Evolutionary conservation across 805 yeast genomes (phyloP).

Genomic region (Saccharomycodes ludwigii): DNA sequence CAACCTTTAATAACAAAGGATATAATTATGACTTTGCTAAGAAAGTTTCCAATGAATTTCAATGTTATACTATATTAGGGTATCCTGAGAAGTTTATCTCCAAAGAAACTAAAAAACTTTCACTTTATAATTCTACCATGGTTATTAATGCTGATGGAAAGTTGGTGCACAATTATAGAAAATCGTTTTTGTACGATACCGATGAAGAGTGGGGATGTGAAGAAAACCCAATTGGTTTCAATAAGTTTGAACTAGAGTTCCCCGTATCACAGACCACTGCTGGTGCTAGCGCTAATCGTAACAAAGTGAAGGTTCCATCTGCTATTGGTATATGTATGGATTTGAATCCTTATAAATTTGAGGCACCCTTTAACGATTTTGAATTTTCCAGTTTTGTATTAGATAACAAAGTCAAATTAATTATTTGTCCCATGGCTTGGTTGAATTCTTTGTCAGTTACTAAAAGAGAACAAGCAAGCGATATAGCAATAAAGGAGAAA

Average conservation of each 20-base stretch:
- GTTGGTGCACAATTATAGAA: constrained; percentile 55
- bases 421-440: constrained; percentile 86
- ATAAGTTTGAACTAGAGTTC: constrained; percentile 32
- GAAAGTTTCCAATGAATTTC: constrained; percentile 33
- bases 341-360: constrained; percentile 72
- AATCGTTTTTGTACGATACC: constrained; percentile 62
- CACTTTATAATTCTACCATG: constrained; percentile 61
- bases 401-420: constrained; percentile 35
- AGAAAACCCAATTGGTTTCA: constrained; percentile 55
- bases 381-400: constrained; percentile 55
- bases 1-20: constrained; percentile 29
- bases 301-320: constrained; percentile 12
- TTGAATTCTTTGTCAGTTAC: constrained; percentile 37
- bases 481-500: too few species aligned
- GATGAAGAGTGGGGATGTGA: constrained; percentile 73
- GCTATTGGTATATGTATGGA: constrained; percentile 92
- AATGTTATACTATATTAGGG: constrained; percentile 66
- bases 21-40: constrained; percentile 45
- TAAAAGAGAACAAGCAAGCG: constrained; percentile 4
- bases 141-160: constrained; percentile 49
- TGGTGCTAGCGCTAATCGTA: constrained; percentile 4
- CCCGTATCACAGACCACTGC: constrained; percentile 10
- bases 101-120: too few species aligned
- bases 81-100: constrained; percentile 48
- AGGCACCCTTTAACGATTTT: constrained; percentile 61